Evolutionary conservation across 1,284 basidiomycete genomes (phyloP), one percentile per base, ranked within the genome.

Genomic region (Neonothopanus nambi): DNA sequence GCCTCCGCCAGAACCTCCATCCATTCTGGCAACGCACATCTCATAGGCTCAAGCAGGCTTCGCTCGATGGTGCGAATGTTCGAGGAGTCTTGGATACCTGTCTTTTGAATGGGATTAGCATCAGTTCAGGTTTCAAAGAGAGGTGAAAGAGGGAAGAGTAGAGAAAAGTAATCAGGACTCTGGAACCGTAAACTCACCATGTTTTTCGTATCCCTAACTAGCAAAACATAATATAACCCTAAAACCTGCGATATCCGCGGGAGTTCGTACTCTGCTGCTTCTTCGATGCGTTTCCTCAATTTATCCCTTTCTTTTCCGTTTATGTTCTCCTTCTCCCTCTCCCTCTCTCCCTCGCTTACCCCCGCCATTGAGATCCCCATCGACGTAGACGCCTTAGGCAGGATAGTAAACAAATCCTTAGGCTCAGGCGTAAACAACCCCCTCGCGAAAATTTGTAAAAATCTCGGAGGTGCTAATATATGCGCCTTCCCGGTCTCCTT

Each of bases 21-120:
- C 42, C 30, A 48, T 7, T 3, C 17, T 17, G 42, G 37, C 1
- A 57, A 15, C 7, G 18, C 42, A 2, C 30, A 26, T 17, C 43
- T n/a, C 20, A 53, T 53, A 1, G 55, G 51, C 1, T 23, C 38
- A 15, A 57, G 30, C 1, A 57, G 30, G 1, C 28, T 45, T 5
- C 51, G 47, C 15, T 50, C 51, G 3, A 57, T 39, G 23, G 53
- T 57, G 2, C 51, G 47, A 26, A 39, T 23, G 33, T 57, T 57
- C 26, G 53, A 51, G 1, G 30, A 39, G 8, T 57, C 55, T 11
- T 28, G 51, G 21, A 57, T 53, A 15, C 55, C 55, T 11, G 51
- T 57, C 55, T 57, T n/a, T n/a, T n/a, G 17, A 45, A 36, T 15
- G 20, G 9, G 28, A 2, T 15, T 15, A 26, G 20, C 9, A 9